Evolutionary conservation across 2,329 filamentous ascomycete species (phyloP).

Genomic region (Ophiostoma pallidulum): DNA sequence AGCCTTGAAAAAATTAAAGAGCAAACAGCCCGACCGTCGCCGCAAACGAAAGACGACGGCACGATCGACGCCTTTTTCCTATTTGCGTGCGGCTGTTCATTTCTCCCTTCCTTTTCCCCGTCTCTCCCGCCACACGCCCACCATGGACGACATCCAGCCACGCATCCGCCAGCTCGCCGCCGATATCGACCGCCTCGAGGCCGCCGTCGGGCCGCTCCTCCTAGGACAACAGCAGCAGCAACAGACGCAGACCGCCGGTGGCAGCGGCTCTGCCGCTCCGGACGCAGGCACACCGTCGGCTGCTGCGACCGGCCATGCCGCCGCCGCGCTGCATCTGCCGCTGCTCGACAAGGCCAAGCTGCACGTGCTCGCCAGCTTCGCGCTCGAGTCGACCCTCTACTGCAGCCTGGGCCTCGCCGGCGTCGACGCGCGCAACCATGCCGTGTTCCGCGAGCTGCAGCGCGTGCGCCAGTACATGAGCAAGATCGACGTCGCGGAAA

Average conservation of each 20-base stretch:
- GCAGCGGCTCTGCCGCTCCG: background rate
- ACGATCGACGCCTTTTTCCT: too few relatives aligned
- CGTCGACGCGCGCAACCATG: constrained; percentile 71
- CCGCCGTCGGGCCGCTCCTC: constrained; percentile 64
- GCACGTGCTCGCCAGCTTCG: constrained; percentile 77
- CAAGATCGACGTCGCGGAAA: constrained; percentile 76
- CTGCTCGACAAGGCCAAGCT: constrained; percentile 94
- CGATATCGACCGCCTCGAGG: constrained; percentile 71
- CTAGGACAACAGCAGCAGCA: constrained; percentile 14
- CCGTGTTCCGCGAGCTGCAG: constrained; percentile 75
- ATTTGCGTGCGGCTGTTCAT: too few relatives aligned
- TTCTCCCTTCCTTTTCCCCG: background rate
- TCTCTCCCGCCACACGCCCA: background rate
- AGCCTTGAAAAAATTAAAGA: too few relatives aligned
- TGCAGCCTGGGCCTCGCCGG: constrained; percentile 71
- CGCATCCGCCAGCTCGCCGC: constrained; percentile 66
- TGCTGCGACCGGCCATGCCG: constrained; percentile 26
- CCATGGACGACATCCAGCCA: constrained; percentile 46
- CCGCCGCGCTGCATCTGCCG: constrained; percentile 67
- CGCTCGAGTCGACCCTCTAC: constrained; percentile 84
- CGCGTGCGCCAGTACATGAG: constrained; percentile 85
- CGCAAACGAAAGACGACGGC: too few relatives aligned
- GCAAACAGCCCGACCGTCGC: too few relatives aligned
- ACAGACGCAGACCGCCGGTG: too few relatives aligned
- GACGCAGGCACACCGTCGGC: background rate